phyloP scores from a whole-genome alignment of 306 rosid species.

The Alnus rubra region DNA sequence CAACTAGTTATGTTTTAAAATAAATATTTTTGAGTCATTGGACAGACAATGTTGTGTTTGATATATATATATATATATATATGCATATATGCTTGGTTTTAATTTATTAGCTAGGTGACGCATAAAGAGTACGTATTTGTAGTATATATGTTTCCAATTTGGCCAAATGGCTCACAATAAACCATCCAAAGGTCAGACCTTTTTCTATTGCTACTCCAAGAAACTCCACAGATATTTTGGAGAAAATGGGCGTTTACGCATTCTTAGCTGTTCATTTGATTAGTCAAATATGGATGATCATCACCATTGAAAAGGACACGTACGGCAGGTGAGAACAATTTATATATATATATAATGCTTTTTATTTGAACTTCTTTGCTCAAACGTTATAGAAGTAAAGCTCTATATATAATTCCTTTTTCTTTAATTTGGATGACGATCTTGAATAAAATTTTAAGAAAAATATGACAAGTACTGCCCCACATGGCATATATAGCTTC shows the following conservation, averaged over 20 bases:
- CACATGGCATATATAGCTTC: slow-evolving; percentile 22
- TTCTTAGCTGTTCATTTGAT: not conserved
- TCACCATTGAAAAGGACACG: slow-evolving; percentile 23
- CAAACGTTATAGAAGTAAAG: slow-evolving; percentile 25
- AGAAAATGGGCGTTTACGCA: slow-evolving; percentile 8
- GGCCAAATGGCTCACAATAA: not conserved
- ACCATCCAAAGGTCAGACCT: not conserved
- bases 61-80: no score
- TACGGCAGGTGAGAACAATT: slow-evolving; percentile 7
- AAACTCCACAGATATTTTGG: not conserved
- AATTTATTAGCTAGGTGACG: not conserved
- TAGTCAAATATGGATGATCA: slow-evolving; percentile 26
- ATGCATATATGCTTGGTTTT: not conserved
- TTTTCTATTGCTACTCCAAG: not conserved
- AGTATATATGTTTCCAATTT: not conserved
- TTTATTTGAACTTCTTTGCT: slow-evolving; percentile 14
- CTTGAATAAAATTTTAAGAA: slow-evolving; percentile 36
- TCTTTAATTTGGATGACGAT: slow-evolving; percentile 23
- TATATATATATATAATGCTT: not conserved
- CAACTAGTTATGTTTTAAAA: no score
- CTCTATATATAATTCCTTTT: slow-evolving; percentile 2
- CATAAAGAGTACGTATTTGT: not conserved
- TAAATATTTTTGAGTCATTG: no score
- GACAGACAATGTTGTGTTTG: no score
- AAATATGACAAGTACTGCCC: slow-evolving; percentile 14